Conservation (phyloP, 108 stramenopile species). For the Heterococcus sp. region DNA sequence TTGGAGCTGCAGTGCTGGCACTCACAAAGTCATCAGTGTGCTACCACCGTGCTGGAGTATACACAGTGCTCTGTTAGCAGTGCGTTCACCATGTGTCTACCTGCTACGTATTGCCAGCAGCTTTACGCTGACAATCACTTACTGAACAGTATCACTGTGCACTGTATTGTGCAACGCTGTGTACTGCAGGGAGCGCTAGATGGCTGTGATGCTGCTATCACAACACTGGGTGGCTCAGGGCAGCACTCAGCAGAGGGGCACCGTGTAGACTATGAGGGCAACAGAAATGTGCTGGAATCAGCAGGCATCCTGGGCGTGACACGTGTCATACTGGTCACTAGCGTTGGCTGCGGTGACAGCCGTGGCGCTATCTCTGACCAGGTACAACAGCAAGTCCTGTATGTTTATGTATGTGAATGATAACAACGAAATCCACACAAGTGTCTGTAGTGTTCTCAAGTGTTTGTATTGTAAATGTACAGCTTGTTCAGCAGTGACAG, state of each 20-base stretch:
- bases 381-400: slow-evolving; percentile 18
- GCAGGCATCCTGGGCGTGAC: slow-evolving; percentile 91
- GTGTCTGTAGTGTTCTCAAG: background rate
- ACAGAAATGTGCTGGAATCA: slow-evolving; percentile 89
- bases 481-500: too few species aligned
- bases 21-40: too few species aligned
- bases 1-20: slow-evolving; percentile 83
- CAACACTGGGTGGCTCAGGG: slow-evolving; percentile 76
- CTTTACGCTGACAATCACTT: too few species aligned
- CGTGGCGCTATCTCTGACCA: slow-evolving; percentile 67
- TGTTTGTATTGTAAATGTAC: background rate
- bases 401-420: background rate
- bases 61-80: too few species aligned
- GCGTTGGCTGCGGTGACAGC: slow-evolving; percentile 80
- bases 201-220: slow-evolving; percentile 91
- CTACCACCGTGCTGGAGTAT: too few species aligned
- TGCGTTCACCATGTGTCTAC: too few species aligned
- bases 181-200: slow-evolving; percentile 76
- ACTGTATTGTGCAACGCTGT: too few species aligned
- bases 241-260: slow-evolving; percentile 37
- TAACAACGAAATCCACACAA: background rate
- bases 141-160: too few species aligned
- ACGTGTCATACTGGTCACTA: slow-evolving; percentile 80
- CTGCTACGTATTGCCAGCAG: too few species aligned
- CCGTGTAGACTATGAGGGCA: slow-evolving; percentile 83